Evolutionary conservation across 306 rosid species (phyloP).

Genomic region (Heteromeles arbutifolia): DNA sequence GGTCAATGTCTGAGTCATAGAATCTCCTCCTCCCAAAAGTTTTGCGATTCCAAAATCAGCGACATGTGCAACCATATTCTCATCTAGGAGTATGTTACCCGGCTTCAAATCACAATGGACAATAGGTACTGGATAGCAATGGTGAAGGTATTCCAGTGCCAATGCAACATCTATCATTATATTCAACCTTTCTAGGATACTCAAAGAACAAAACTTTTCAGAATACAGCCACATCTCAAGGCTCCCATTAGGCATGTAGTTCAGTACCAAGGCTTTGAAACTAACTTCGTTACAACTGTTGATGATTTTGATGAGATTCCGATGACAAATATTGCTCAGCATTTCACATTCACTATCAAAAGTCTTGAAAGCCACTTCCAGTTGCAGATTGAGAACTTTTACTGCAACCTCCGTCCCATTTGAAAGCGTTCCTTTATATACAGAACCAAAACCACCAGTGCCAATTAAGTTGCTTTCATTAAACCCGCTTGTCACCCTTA

Average conservation of each 20-base stretch:
- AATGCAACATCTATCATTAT: constrained; percentile 22
- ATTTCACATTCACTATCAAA: neutral
- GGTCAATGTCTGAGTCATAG: constrained; percentile 14
- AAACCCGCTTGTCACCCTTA: constrained; percentile 13
- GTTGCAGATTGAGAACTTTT: constrained; percentile 17
- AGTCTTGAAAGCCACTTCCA: neutral
- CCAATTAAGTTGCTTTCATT: constrained; percentile 2
- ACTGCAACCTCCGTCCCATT: constrained; percentile 13
- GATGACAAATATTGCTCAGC: too few relatives aligned
- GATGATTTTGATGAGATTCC: too few relatives aligned
- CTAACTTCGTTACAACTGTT: too few relatives aligned
- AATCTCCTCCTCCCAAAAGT: constrained; percentile 28
- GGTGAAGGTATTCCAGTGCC: constrained; percentile 38
- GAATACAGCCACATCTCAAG: neutral
- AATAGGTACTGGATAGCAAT: constrained; percentile 19
- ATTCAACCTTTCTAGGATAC: constrained; percentile 8
- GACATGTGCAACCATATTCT: constrained; percentile 30
- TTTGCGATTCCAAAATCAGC: constrained; percentile 31
- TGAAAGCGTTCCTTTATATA: constrained; percentile 1
- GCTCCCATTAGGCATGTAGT: too few relatives aligned
- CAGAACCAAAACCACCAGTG: constrained; percentile 1
- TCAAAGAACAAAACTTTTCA: constrained; percentile 7
- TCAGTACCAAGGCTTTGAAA: too few relatives aligned
- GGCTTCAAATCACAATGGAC: constrained; percentile 49
- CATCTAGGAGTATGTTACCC: constrained; percentile 29